These are phyloP conservation scores for Pyrus pyrifolia DNA, from an alignment of 306 rosid species.

Conservation along the genomic window DNA sequence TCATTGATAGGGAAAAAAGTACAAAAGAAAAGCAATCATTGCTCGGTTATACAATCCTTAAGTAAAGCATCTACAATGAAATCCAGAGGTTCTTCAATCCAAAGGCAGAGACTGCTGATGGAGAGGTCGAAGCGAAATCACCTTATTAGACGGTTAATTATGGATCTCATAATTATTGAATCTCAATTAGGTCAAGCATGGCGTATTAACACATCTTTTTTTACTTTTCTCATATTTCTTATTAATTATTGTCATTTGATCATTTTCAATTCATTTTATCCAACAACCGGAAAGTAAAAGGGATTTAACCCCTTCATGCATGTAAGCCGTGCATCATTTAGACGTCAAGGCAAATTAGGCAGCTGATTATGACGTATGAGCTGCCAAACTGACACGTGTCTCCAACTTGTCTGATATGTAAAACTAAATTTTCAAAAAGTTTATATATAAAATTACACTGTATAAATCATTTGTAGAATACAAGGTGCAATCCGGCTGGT, in stretches of 20 bases:
- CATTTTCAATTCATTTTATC: background rate
- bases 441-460: background rate
- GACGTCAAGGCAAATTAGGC: slow-evolving; percentile 19
- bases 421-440: background rate
- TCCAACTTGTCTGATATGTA: background rate
- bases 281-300: rapidly evolving
- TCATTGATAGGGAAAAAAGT: too few relatives aligned
- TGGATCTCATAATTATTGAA: background rate
- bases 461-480: background rate
- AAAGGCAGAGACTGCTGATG: too few relatives aligned
- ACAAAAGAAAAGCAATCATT: too few relatives aligned
- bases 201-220: too few relatives aligned
- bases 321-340: slow-evolving; percentile 42
- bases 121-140: background rate
- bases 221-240: too few relatives aligned
- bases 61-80: too few relatives aligned
- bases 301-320: slow-evolving; percentile 4
- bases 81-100: too few relatives aligned
- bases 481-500: background rate
- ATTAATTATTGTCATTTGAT: background rate
- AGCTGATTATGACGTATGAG: background rate
- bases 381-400: background rate
- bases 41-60: too few relatives aligned
- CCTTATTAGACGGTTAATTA: slow-evolving; percentile 4
- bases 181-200: too few relatives aligned